Percentiles rank a stretch among this genome's conserved stretches.
Evolutionary conservation across 1,284 basidiomycete species (phyloP).

Genomic region (Sphaerobolus stellatus): DNA sequence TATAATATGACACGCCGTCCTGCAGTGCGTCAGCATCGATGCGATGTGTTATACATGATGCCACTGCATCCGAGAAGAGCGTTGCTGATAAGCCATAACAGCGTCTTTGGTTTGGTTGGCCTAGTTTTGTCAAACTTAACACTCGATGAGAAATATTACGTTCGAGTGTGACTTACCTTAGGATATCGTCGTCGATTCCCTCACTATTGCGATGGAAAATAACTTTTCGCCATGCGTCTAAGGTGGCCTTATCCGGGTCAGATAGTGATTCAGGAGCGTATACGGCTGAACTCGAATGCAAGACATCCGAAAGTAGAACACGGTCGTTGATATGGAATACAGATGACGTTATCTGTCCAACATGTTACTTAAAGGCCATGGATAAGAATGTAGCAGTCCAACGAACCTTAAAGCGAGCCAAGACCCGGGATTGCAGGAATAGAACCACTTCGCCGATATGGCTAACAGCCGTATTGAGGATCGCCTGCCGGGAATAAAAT

Average conservation of each 20-base stretch:
- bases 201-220: constrained; percentile 74
- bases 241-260: constrained; percentile 49
- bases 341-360: constrained; percentile 7
- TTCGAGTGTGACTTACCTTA: constrained; percentile 47
- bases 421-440: constrained; percentile 70
- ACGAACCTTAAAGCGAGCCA: constrained; percentile 62
- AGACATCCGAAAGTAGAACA: constrained; percentile 48
- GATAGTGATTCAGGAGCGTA: constrained; percentile 44
- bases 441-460: constrained; percentile 73
- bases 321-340: constrained; percentile 39
- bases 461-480: constrained; percentile 71
- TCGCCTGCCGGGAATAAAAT: constrained; percentile 52
- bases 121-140: constrained; percentile 41
- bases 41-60: constrained; percentile 45
- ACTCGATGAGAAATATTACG: constrained; percentile 40
- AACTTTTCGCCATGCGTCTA: constrained; percentile 67
- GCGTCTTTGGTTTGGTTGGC: constrained; percentile 63
- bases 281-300: constrained; percentile 48
- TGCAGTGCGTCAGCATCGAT: constrained; percentile 65
- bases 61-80: constrained; percentile 63
- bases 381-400: constrained; percentile 35
- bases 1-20: constrained; percentile 76
- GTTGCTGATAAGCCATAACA: constrained; percentile 65
- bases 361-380: constrained; percentile 35
- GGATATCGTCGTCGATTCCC: constrained; percentile 77